Conservation (phyloP, 2,329 filamentous ascomycete species). For the Fusarium devonianum region DNA sequence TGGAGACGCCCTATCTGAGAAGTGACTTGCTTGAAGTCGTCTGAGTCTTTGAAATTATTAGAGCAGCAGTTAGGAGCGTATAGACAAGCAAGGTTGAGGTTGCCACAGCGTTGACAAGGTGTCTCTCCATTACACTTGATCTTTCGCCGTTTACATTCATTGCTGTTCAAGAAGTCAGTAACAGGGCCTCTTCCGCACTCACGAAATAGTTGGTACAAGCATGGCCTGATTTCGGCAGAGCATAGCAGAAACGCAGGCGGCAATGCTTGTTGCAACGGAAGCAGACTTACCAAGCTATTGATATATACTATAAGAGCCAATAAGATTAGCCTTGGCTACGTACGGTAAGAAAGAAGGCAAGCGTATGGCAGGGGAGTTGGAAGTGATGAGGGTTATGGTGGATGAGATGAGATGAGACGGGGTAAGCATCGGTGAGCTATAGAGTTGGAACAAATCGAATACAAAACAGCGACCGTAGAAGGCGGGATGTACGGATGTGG, state of each 20-base stretch:
- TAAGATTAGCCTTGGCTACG: conserved; percentile 28
- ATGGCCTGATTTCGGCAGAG: neutral
- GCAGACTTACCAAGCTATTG: conserved; percentile 64
- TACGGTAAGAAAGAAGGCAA: neutral
- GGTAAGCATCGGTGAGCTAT: neutral
- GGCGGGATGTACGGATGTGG: conserved; percentile 14
- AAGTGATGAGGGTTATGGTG: neutral
- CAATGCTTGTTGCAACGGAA: neutral
- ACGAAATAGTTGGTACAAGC: neutral
- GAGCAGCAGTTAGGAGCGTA: conserved; percentile 73
- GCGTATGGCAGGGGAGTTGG: neutral
- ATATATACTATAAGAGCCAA: conserved; percentile 59
- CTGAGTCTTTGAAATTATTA: conserved; percentile 89
- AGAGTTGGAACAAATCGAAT: neutral
- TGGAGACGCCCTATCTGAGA: conserved; percentile 77
- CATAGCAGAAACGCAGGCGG: neutral
- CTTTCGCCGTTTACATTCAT: conserved; percentile 78
- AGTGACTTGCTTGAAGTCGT: conserved; percentile 86
- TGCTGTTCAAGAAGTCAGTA: conserved; percentile 53
- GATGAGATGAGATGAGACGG: neutral
- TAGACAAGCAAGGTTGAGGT: conserved; percentile 70
- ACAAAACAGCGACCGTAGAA: conserved; percentile 1
- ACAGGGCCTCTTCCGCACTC: neutral
- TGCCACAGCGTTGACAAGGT: conserved; percentile 72
- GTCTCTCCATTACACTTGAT: conserved; percentile 77